Percentiles rank a stretch among this genome's conserved stretches.
Conservation (phyloP, 2,329 filamentous ascomycete genomes). For the Aspergillus chevalieri region DNA sequence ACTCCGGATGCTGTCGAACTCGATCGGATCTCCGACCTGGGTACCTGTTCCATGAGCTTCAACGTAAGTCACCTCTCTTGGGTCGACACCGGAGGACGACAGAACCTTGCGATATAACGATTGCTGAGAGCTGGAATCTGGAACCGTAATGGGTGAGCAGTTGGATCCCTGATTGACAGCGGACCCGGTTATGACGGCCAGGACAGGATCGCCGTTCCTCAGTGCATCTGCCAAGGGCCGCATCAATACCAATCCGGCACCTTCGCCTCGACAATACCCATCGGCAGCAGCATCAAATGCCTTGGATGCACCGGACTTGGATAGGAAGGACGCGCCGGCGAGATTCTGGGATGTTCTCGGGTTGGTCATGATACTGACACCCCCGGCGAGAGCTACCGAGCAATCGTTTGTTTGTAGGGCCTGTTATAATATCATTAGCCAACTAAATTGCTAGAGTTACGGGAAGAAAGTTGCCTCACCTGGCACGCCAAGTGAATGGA, state of each 20-base stretch:
- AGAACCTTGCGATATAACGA: conserved; percentile 9
- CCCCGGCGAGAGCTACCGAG: conserved; percentile 1
- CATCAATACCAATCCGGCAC: conserved; percentile 14
- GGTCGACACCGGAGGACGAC: conserved; percentile 4
- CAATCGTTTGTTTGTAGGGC: conserved; percentile 2
- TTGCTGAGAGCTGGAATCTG: conserved; percentile 9
- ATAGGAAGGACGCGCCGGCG: conserved; percentile 1
- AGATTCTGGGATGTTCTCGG: conserved; percentile 2
- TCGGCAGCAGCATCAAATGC: conserved; percentile 12
- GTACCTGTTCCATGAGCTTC: conserved; percentile 12
- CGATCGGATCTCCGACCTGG: too few species aligned
- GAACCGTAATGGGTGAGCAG: conserved; percentile 14
- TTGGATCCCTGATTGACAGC: conserved; percentile 16
- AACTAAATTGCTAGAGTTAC: too few species aligned
- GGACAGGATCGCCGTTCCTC: conserved; percentile 12
- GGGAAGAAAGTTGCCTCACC: too few species aligned
- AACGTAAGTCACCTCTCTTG: conserved; percentile 9
- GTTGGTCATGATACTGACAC: conserved; percentile 2
- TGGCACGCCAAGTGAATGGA: too few species aligned
- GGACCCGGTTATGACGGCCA: conserved; percentile 15
- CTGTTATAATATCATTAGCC: not conserved
- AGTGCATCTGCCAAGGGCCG: conserved; percentile 14
- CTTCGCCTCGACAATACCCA: conserved; percentile 23
- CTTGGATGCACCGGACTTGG: conserved; percentile 1
- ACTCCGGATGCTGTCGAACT: too few species aligned